Evolutionary conservation across 768 basidiomycete species (phyloP).

Genomic region (Tricholomella constricta): DNA sequence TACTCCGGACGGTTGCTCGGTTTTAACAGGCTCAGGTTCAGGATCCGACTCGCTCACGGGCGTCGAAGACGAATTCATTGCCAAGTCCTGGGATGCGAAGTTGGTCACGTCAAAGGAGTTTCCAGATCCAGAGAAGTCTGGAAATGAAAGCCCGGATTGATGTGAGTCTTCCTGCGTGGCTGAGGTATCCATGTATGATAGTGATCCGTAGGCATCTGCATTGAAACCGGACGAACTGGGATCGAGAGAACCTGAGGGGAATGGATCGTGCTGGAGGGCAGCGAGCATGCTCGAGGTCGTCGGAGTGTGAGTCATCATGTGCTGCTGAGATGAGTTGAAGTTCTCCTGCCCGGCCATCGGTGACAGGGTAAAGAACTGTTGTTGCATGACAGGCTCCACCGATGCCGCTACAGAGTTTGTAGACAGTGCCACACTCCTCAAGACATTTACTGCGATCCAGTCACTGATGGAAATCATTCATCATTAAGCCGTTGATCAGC

Average conservation of each 20-base stretch:
- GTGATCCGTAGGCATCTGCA: constrained; percentile 66
- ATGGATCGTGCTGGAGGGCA: constrained; percentile 77
- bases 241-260: constrained; percentile 67
- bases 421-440: constrained; percentile 83
- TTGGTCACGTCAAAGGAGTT: constrained; percentile 69
- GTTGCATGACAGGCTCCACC: constrained; percentile 90
- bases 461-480: constrained; percentile 52
- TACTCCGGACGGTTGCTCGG: constrained; percentile 50
- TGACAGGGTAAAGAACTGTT: constrained; percentile 83
- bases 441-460: constrained; percentile 89
- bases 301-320: constrained; percentile 76
- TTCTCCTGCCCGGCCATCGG: constrained; percentile 89
- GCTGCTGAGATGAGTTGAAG: constrained; percentile 58
- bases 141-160: constrained; percentile 68
- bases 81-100: constrained; percentile 70
- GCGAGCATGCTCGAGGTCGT: constrained; percentile 92
- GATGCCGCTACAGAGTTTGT: constrained; percentile 92
- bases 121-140: constrained; percentile 65
- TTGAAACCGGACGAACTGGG: constrained; percentile 61
- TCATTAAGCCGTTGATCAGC: constrained; percentile 10
- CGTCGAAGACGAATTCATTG: constrained; percentile 53
- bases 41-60: constrained; percentile 61
- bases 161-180: constrained; percentile 65
- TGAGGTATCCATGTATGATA: constrained; percentile 78
- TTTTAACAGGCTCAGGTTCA: constrained; percentile 66